These are phyloP conservation scores for Rhynchosporium graminicola DNA, from an alignment of 2,329 filamentous ascomycete genomes.

Conservation along the genomic window DNA sequence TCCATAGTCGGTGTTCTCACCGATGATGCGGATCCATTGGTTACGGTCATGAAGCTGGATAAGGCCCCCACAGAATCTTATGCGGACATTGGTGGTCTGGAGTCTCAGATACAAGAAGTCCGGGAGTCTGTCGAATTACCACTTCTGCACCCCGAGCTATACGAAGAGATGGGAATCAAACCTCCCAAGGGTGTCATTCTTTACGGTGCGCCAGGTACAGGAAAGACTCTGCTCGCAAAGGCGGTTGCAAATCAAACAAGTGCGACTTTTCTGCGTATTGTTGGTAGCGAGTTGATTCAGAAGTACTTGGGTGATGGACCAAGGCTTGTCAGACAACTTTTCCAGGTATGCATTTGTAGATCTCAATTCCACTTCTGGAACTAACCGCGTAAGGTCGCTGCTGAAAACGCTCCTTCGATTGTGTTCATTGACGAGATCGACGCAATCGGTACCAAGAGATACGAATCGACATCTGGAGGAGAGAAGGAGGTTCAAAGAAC, in stretches of 20 bases:
- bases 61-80: conserved; percentile 98
- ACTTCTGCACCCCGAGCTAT: conserved; percentile 91
- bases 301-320: conserved; percentile 98
- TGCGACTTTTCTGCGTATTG: conserved; percentile 95
- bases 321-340: conserved; percentile 91
- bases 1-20: conserved; percentile 97
- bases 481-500: conserved; percentile 97
- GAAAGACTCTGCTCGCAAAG: conserved; percentile 94
- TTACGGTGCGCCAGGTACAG: conserved; percentile 94
- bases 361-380: neutral
- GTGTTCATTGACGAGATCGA: conserved; percentile 99
- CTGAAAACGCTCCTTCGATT: conserved; percentile 93
- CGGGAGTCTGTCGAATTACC: conserved; percentile 95
- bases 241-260: conserved; percentile 99
- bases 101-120: conserved; percentile 95
- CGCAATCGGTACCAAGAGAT: conserved; percentile 97
- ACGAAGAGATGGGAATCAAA: conserved; percentile 99
- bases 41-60: conserved; percentile 99
- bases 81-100: conserved; percentile 95
- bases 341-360: conserved; percentile 60
- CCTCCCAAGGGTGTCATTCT: conserved; percentile 99
- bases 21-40: conserved; percentile 91
- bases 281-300: conserved; percentile 95
- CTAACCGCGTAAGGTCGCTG: conserved; percentile 66
- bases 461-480: conserved; percentile 94